Conservation (phyloP, 129 eudicot genomes). For the sunflower (Helianthus annuus) region HanXRQr2.0-SUNRISE NC_035438.2:18519165-18519664, state of each 20-base stretch:
- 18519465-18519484: constrained; percentile 1
- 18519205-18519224: too few relatives aligned
- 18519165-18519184: too few relatives aligned
- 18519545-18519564: constrained; percentile 12
- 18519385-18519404: background rate
- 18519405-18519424: background rate
- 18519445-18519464: background rate
- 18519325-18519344: constrained; percentile 12
- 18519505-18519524: constrained; percentile 39
- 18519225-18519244: too few relatives aligned
- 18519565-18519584: constrained; percentile 35
- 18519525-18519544: constrained; percentile 24
- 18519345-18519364: constrained; percentile 28
- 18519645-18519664: background rate
- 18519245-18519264: too few relatives aligned
- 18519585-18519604: constrained; percentile 52
- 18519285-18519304: too few relatives aligned
- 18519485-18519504: constrained; percentile 22
- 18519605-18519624: constrained; percentile 51
- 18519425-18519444: constrained; percentile 16
- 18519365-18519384: constrained; percentile 17
- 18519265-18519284: too few relatives aligned
- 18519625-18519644: constrained; percentile 38
- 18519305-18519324: too few relatives aligned
- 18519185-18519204: too few relatives aligned